These are phyloP conservation scores for Asterella californica DNA, from an alignment of 225 moss, liverwort and hornwort genomes.

Conservation along the genomic window DNA sequence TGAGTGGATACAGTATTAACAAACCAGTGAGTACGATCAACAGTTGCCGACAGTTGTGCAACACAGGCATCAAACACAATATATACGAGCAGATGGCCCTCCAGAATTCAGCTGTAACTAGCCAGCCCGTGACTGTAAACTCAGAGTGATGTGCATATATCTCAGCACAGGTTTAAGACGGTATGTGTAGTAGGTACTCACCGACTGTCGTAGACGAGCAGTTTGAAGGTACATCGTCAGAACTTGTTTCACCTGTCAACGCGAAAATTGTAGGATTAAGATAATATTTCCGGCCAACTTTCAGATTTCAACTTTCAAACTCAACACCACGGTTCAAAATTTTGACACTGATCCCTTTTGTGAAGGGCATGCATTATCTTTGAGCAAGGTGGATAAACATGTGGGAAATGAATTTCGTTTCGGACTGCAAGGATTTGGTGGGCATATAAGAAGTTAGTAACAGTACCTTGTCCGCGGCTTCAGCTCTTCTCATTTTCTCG, in stretches of 20 bases:
- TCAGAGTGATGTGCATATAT: background rate
- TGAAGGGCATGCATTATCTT: background rate
- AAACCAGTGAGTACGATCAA: too few species aligned
- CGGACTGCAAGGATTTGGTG: too few species aligned
- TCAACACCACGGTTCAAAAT: background rate
- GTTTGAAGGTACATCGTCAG: background rate
- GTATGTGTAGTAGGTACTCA: background rate
- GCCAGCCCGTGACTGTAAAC: background rate
- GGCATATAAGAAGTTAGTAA: too few species aligned
- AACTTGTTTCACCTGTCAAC: background rate
- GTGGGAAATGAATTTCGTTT: too few species aligned
- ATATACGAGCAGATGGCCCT: background rate
- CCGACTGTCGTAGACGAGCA: background rate
- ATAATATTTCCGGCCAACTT: background rate
- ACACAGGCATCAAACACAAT: background rate
- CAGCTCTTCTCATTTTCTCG: constrained; percentile 26
- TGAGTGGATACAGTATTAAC: background rate
- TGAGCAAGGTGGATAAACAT: background rate
- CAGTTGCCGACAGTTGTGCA: too few species aligned
- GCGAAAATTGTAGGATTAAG: background rate
- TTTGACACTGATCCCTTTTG: background rate
- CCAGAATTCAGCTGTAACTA: background rate
- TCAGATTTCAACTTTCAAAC: too few species aligned
- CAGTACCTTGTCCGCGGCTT: constrained; percentile 26
- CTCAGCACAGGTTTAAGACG: too few species aligned